Conservation (phyloP, 768 basidiomycete genomes). For the Ramaria sp. region DNA sequence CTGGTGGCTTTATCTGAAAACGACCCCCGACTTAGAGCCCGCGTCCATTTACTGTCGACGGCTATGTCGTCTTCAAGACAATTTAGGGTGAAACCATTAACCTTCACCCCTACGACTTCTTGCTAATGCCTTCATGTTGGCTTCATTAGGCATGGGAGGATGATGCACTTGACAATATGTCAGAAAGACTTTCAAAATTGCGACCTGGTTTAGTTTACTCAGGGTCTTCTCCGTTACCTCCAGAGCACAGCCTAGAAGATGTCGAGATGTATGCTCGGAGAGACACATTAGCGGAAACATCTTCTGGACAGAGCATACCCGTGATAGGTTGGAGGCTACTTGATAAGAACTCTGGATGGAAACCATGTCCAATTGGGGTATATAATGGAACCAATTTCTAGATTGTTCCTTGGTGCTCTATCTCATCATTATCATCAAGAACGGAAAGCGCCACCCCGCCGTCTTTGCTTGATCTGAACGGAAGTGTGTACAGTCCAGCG, state of each 20-base stretch:
- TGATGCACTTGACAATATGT: conserved; percentile 44
- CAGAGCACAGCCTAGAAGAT: conserved; percentile 12
- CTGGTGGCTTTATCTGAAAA: conserved; percentile 31
- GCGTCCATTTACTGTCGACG: not conserved
- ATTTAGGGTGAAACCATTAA: not conserved
- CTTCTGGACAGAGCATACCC: no score
- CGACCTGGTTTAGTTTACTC: not conserved
- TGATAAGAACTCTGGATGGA: conserved; percentile 38
- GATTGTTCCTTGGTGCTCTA: not conserved
- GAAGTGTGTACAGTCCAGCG: no score
- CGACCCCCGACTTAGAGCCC: conserved; percentile 22
- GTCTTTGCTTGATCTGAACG: no score
- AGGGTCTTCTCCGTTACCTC: not conserved
- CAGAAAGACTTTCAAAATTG: conserved; percentile 35
- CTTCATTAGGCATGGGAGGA: conserved; percentile 38
- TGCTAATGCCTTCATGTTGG: not conserved
- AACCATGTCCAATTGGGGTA: conserved; percentile 60
- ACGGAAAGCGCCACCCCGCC: no score
- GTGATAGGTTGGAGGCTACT: conserved; percentile 45
- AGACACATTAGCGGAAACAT: not conserved
- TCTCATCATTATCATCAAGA: no score
- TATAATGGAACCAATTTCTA: conserved; percentile 11
- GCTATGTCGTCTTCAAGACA: not conserved
- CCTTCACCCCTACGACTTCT: not conserved
- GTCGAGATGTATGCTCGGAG: conserved; percentile 7